Conservation (phyloP, 202 grass and related monocot genomes). For the Digitaria exilis region DNA sequence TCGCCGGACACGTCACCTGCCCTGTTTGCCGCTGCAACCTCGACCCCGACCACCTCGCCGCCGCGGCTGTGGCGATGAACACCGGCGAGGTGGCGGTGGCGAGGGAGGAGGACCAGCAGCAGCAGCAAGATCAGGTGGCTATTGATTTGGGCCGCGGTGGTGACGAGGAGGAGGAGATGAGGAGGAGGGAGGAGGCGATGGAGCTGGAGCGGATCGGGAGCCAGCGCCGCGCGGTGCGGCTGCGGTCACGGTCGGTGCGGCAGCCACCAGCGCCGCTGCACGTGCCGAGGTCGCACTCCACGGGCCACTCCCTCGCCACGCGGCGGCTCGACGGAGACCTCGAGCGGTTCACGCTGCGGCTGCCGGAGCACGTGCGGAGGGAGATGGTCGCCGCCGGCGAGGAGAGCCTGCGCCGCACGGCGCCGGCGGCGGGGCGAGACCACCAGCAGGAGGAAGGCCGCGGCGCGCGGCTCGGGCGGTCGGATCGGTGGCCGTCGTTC, state of each 20-base stretch:
- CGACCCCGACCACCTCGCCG: conserved; percentile 42
- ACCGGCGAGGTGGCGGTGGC: neutral
- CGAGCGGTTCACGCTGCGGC: conserved; percentile 82
- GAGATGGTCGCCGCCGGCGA: conserved; percentile 53
- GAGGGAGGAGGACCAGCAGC: neutral
- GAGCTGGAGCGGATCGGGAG: conserved; percentile 80
- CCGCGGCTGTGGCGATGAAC: too few species aligned
- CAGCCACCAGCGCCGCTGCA: conserved; percentile 50
- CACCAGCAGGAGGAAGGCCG: too few species aligned
- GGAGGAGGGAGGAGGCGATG: conserved; percentile 30
- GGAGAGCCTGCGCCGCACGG: conserved; percentile 53
- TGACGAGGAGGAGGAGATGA: neutral
- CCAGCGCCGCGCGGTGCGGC: conserved; percentile 56
- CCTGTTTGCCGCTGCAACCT: conserved; percentile 88
- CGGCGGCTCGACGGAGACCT: conserved; percentile 48
- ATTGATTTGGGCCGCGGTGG: conserved; percentile 41
- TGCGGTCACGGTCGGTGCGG: conserved; percentile 45
- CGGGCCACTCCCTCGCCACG: conserved; percentile 77
- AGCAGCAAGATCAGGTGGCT: conserved; percentile 13
- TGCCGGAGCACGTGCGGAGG: conserved; percentile 72
- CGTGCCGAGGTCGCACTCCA: conserved; percentile 69
- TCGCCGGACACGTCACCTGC: conserved; percentile 80
- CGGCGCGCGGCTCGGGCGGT: conserved; percentile 54
- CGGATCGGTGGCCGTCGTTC: conserved; percentile 72
- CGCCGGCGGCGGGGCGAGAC: too few species aligned